Evolutionary conservation across 805 yeast species (phyloP).

Genomic region (Kodamaea lidongshanica): DNA sequence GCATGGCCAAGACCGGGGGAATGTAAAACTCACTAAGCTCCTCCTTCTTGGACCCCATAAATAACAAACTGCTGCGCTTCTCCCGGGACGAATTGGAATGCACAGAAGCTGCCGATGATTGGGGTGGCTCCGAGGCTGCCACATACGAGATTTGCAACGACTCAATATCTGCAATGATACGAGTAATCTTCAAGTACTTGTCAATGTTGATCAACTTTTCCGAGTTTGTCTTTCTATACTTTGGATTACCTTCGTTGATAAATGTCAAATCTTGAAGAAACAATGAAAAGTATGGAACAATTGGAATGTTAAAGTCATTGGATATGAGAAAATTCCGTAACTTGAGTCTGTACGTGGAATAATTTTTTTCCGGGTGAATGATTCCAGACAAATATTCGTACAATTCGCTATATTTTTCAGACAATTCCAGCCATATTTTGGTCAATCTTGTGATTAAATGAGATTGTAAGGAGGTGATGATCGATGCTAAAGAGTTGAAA

Average conservation of each 20-base stretch:
- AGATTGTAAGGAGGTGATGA: slow-evolving; percentile 70
- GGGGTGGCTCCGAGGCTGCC: slow-evolving; percentile 2
- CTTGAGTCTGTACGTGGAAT: slow-evolving; percentile 59
- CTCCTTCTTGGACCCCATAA: slow-evolving; percentile 11
- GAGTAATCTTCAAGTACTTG: slow-evolving; percentile 61
- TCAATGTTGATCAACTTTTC: slow-evolving; percentile 66
- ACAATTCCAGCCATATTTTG: slow-evolving; percentile 53
- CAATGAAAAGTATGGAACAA: slow-evolving; percentile 70
- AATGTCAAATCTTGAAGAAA: slow-evolving; percentile 76
- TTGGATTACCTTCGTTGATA: slow-evolving; percentile 76
- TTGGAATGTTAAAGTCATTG: slow-evolving; percentile 49
- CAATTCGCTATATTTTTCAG: slow-evolving; percentile 54
- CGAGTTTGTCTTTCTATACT: slow-evolving; percentile 54
- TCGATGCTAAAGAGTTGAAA: slow-evolving; percentile 73
- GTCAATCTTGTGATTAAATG: slow-evolving; percentile 60
- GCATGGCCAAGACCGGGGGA: slow-evolving; percentile 39
- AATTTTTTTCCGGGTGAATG: slow-evolving; percentile 71
- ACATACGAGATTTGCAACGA: slow-evolving; percentile 57
- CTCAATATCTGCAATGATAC: slow-evolving; percentile 61
- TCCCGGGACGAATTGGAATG: slow-evolving; percentile 3
- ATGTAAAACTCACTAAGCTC: slow-evolving; percentile 32
- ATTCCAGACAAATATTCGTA: slow-evolving; percentile 61
- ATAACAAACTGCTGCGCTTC: slow-evolving; percentile 21
- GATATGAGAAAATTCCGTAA: slow-evolving; percentile 48
- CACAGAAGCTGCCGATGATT: slow-evolving; percentile 3